Base-by-base conservation (phyloP, 805 yeast genomes). In the Candida arabinofermentans region DNA sequence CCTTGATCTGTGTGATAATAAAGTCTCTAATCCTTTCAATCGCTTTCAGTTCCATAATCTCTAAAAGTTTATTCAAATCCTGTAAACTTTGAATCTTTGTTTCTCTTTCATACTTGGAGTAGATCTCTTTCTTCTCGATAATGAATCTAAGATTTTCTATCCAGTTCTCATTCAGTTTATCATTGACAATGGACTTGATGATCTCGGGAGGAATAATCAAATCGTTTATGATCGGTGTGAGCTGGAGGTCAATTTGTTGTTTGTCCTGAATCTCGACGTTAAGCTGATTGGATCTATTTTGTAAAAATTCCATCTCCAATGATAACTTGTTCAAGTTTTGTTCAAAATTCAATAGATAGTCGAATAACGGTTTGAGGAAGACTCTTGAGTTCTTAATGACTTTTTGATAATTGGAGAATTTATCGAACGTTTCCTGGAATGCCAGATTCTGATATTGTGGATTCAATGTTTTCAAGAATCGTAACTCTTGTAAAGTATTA, bases 201-300 rank as follows among this genome's bases (percentile, higher is more conserved):
- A 85, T 69, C 1, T 75, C 75, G 0, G 96, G 93, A 0, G 96
- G 86, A 7, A 90, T 76, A 44, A 85, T 67, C 27, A 86, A 66
- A 49, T 86, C 90, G 29, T 83, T 73, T 1, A 89, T 81, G n/a
- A 86, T 65, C 0, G 96, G 95, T 16, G 84, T 78, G 42, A 89
- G 72, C 39, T 69, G 69, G 8, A 61, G 59, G 42, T 80, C 77
- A 16, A 75, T 70, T 24, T 62, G 52, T 14, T 73, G 69, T 37
- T 83, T 76, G 30, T 65, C 62, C 10, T 66, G 66, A 12, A 82
- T 66, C 31, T 78, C 67, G 17, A 61, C 51, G 30, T 75, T 71
- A 32, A 84, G 59, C 14, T 66, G 61, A 14, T 71, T 57, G 2
- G 86, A 78, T 43, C 78, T 70, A 5, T 66, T 58, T 50, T 81